Evolutionary conservation across 306 rosid species (phyloP).

Genomic region (Echinosophora koreensis): DNA sequence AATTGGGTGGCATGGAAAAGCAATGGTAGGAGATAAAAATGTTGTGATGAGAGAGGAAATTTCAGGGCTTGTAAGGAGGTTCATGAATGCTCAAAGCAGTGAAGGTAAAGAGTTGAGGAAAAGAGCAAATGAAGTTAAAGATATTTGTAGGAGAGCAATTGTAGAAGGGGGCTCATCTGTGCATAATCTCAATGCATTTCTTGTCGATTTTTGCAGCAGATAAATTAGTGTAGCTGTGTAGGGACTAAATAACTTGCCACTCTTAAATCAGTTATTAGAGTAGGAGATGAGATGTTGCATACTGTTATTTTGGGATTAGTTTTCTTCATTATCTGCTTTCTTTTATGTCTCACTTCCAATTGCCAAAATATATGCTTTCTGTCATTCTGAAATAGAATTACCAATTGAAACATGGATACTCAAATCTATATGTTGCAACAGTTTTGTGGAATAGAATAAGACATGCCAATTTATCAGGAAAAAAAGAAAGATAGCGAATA

Average conservation of each 20-base stretch:
- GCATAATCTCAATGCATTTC: constrained; percentile 21
- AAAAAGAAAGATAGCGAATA: too few relatives aligned
- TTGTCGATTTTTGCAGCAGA: constrained; percentile 12
- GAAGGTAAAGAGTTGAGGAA: constrained; percentile 50
- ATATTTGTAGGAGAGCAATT: constrained; percentile 40
- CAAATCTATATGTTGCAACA: too few relatives aligned
- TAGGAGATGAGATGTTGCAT: not conserved
- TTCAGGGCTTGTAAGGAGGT: constrained; percentile 42
- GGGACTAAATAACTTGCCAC: not conserved
- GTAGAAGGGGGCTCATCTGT: constrained; percentile 51
- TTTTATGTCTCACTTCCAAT: not conserved
- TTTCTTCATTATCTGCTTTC: not conserved
- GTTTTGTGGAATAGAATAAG: too few relatives aligned
- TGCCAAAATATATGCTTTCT: too few relatives aligned
- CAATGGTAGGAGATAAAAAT: constrained; percentile 1
- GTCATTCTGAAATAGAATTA: too few relatives aligned
- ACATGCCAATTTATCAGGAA: too few relatives aligned
- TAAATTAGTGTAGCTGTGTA: not conserved
- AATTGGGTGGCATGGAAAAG: constrained; percentile 49
- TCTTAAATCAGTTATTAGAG: not conserved
- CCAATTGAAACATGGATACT: too few relatives aligned
- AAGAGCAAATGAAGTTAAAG: constrained; percentile 34
- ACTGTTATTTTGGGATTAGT: not conserved
- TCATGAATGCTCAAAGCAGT: constrained; percentile 50
- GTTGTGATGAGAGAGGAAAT: constrained; percentile 51